Percentiles rank a stretch among this genome's conserved stretches.
Evolutionary conservation across 2,329 filamentous ascomycete species (phyloP).

Genomic region (Monosporascus sp.): DNA sequence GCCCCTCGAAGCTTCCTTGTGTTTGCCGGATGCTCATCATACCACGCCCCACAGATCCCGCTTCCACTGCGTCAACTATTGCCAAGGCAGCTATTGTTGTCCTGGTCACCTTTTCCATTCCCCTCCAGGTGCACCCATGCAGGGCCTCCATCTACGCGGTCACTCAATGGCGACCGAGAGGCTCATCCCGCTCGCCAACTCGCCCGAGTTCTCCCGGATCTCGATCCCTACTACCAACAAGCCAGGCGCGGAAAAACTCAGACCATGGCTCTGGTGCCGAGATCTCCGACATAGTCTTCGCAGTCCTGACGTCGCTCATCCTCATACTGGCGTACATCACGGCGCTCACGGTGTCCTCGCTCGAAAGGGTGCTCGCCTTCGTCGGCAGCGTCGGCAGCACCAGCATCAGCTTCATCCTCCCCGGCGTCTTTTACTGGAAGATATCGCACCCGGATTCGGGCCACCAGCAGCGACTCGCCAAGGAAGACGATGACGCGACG

Average conservation of each 20-base stretch:
- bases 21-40: constrained; percentile 7
- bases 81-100: constrained; percentile 93
- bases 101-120: constrained; percentile 93
- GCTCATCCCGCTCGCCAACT: constrained; percentile 30
- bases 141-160: constrained; percentile 92
- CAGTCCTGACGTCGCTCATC: constrained; percentile 79
- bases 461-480: constrained; percentile 79
- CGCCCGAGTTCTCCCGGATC: constrained; percentile 35
- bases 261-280: constrained; percentile 50
- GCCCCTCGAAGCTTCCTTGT: neutral
- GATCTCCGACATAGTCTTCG: constrained; percentile 86
- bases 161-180: constrained; percentile 77
- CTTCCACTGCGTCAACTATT: constrained; percentile 79
- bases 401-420: constrained; percentile 93
- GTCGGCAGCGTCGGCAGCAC: constrained; percentile 93
- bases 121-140: constrained; percentile 92
- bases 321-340: constrained; percentile 80
- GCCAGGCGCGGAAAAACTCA: constrained; percentile 30
- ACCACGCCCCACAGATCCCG: constrained; percentile 43
- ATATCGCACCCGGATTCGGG: constrained; percentile 85
- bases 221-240: constrained; percentile 37
- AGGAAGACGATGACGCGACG: constrained; percentile 83
- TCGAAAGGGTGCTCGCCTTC: constrained; percentile 89
- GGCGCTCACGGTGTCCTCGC: constrained; percentile 82
- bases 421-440: constrained; percentile 97